Base-by-base conservation (phyloP, 108 stramenopile genomes). In the Fragilariopsis cylindrus region DNA sequence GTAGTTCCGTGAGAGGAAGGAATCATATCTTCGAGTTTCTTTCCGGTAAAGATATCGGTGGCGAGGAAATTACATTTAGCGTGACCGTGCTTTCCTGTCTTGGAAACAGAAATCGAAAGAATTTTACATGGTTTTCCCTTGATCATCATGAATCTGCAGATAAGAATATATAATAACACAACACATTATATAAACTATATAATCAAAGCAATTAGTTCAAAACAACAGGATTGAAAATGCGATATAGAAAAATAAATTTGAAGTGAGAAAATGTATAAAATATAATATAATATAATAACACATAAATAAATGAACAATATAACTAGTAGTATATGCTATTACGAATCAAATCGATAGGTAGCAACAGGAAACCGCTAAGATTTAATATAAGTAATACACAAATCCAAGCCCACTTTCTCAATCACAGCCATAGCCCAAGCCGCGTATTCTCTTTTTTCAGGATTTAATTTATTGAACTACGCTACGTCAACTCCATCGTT, bases 61-160 rank as follows among this genome's bases (percentile, higher is more conserved):
- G 96, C 98, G 75, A 87, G 88, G 83, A 99, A 99, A 96, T 99
- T 99, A 77, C 97, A 98, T 93, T 99, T 99, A 85, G 99, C 99
- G 96, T 99, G 99, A 65, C 99, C 99, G 96, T 99, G 99, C 98
- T 99, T 99, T 81, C 98, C 98, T 72, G 99, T 99, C 97, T 99
- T 99, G 83, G 98, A 99, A 79, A 98, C 98, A 71, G 98, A 97
- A 72, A 99, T 97, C 80, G 72, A 85, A 72, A 97, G 79, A 75
- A 99, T 97, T 96, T 99, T 99, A 98, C 98, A 99, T 69, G 98
- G 98, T 82, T 91, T 88, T 65, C 95, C 97, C 95, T 99, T 98
- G 92, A 98, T 96, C 90, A 96, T 91, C 79, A 96, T 96, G 90
- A 81, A 91, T 69, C 94, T 92, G 30, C 30, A 30, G 30, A 30